phyloP scores from a whole-genome alignment of 768 basidiomycete species.

The Cyclocybe aegerita region DNA sequence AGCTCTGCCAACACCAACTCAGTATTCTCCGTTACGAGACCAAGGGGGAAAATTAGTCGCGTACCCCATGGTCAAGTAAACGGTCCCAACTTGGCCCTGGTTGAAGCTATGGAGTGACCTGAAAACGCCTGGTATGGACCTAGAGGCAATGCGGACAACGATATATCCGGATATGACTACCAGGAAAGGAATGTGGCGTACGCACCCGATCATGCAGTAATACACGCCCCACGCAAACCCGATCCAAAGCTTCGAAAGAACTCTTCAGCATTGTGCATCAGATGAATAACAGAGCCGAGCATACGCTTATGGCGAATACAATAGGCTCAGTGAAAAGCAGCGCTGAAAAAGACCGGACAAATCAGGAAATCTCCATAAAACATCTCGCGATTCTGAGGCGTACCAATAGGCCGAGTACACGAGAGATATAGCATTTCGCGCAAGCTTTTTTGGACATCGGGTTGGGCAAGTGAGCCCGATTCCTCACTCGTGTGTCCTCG shows the following conservation, averaged over 20 bases:
- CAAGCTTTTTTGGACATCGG: conserved; percentile 53
- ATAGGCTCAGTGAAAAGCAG: conserved; percentile 69
- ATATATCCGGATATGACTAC: neutral
- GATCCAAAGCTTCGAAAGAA: conserved; percentile 49
- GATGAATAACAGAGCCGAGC: conserved; percentile 35
- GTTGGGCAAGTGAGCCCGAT: conserved; percentile 25
- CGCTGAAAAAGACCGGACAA: conserved; percentile 32
- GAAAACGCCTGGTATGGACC: conserved; percentile 60
- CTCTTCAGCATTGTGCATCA: neutral
- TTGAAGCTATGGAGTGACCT: conserved; percentile 54
- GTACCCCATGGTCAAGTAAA: conserved; percentile 48
- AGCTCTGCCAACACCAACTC: conserved; percentile 33
- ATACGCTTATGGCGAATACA: conserved; percentile 66
- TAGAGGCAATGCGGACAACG: conserved; percentile 15
- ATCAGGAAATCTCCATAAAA: neutral
- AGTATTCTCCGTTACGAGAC: neutral
- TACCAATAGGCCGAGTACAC: conserved; percentile 66
- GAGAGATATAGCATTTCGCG: conserved; percentile 59
- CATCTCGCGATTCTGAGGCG: conserved; percentile 15
- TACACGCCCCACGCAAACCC: conserved; percentile 74
- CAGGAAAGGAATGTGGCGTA: conserved; percentile 29
- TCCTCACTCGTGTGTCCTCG: conserved; percentile 60
- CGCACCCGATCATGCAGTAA: conserved; percentile 53
- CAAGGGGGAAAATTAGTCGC: conserved; percentile 29
- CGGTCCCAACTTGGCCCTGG: conserved; percentile 54